phyloP scores from a whole-genome alignment of 2,329 filamentous ascomycete species.

The Penicillium expansum region DNA sequence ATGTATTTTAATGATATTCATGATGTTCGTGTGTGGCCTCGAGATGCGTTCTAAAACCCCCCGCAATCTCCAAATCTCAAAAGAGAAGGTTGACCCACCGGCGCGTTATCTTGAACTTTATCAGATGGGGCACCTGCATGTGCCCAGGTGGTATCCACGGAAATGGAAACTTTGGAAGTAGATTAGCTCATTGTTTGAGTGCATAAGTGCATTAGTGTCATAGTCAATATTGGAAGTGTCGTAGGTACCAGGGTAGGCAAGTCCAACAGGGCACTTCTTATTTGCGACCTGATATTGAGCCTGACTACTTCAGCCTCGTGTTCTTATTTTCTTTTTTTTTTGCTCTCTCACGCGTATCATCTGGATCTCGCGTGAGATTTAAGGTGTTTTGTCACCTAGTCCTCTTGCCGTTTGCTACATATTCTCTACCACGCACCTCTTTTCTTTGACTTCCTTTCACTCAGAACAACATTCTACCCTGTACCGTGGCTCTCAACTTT shows the following conservation, averaged over 20 bases:
- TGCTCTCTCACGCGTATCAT: not conserved
- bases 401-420: not conserved
- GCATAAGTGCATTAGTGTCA: not conserved
- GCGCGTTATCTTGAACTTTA: not conserved
- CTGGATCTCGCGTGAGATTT: not conserved
- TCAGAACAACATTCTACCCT: no score
- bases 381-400: not conserved
- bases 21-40: no score
- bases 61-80: slow-evolving; percentile 4
- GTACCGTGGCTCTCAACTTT: not conserved
- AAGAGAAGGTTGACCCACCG: slow-evolving; percentile 13
- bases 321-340: not conserved
- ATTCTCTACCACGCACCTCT: not conserved
- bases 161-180: not conserved
- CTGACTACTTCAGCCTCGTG: not conserved
- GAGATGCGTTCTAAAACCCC: not conserved
- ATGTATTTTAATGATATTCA: not conserved
- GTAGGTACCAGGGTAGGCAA: slow-evolving; percentile 9
- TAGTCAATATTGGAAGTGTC: not conserved
- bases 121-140: not conserved
- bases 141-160: not conserved
- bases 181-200: not conserved
- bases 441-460: not conserved
- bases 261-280: slow-evolving; percentile 14
- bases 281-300: slow-evolving; percentile 6